Base-by-base conservation (phyloP, 2,329 filamentous ascomycete species). In the Hirsutella rhossiliensis region DNA sequence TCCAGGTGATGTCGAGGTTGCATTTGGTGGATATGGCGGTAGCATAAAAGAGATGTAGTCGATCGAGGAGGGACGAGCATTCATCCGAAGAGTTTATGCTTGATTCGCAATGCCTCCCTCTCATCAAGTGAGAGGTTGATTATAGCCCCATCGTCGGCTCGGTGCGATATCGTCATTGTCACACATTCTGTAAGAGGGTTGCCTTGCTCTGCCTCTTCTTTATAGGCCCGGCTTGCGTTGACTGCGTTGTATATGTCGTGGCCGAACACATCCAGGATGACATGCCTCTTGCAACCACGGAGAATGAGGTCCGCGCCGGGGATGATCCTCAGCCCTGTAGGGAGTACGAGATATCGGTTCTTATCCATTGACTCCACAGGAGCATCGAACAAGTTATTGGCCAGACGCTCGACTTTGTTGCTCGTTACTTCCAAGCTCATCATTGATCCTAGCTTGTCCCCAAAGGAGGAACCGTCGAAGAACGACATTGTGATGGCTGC, bases 401-500 rank as follows among this genome's bases (percentile, higher is more conserved):
- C 36, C 18, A 38, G 36, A 3, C 36, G 36, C 36, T 38, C 36
- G 36, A 38, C 36, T 18, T 37, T 43, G 20, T 37, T 36, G 19
- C 11, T 29, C 20, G 19, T 37, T 13, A 43, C 12, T 17, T 43
- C 41, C 8, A 43, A 5, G 30, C 41, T 43, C 20, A 43, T 43
- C 31, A 43, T 43, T 3, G 41, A 43, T 20, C 41, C 41, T 11
- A 37, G 12, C 27, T 43, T 43, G 23, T 43, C 37, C 13, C 36
- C 41, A 19, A 43, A 37, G 7, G 41, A 37, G 12, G 41, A 27
- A 28, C 27, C 31, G 20, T 37, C 31, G 31, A 38, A 31, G 20
- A 43, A 43, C n/a, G 41, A 36, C 31, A 43, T 43, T 17, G 31
- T 43, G 20, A 43, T 17, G 28, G 41, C 41, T n/a, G 31, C 41